Base-by-base conservation (phyloP, 2,329 filamentous ascomycete species). In the Lecanicillium sp. region DNA sequence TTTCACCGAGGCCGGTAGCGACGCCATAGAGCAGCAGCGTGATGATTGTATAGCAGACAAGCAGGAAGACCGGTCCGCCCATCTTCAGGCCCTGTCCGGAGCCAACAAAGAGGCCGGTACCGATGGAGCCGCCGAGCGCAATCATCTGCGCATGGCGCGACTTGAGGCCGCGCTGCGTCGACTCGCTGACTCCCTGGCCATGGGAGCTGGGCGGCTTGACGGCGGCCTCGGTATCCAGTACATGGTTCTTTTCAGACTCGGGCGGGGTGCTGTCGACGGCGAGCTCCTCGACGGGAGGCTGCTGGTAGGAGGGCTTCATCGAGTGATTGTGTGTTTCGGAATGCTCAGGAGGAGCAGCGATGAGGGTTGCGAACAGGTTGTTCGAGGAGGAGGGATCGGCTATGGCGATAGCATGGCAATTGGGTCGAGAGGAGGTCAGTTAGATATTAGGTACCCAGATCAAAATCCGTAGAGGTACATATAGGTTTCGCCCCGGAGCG, bases 121-220 rank as follows among this genome's bases (percentile, higher is more conserved):
- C 46, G 26, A 49, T 49, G 21, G 48, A 50, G 49, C 40, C 48
- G 21, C 48, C 51, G 4, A 52, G 41, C 1, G 51, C 48, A 39
- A 86, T 72, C 9, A 85, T 66, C 33, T 83, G 79, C 35, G 86
- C 82, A 58, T 86, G 51, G 11, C 51, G 48, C 14, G 48, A 46
- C 40, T 52, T 52, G 23, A 52, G n/a, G 3, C 44, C 48, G 32
- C 51, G 48, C 21, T 30, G 46, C 7, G 46, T 49, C 39, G 46
- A 42, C 36, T 47, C 44, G 35, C 44, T 32, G 17, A 19, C 19
- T 24, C 36, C 44, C 15, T 24, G 26, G 27, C 27, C 36, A n/a
- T 33, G 44, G 5, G 44, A 39, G 27, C 27, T 33, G 10, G 36
- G n/a, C 5, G 44, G 44, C 44, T 40, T 39, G 36, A 26, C 36